Base-by-base conservation (phyloP, 2,329 filamentous ascomycete genomes). In the Pseudogymnoascus sp. region DNA sequence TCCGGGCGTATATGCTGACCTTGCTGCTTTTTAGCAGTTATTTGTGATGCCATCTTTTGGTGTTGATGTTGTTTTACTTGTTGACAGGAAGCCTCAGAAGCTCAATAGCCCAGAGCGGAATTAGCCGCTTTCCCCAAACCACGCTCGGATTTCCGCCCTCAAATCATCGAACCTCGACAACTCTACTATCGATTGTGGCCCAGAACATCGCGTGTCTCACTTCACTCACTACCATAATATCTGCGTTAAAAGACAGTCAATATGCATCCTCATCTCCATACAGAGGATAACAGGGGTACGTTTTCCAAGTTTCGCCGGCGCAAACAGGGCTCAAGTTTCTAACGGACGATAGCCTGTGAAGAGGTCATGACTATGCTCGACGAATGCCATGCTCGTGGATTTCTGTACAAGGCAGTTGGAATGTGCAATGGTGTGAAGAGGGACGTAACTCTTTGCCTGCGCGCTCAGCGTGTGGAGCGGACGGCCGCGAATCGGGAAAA, bases 191-290 rank as follows among this genome's bases (percentile, higher is more conserved):
- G 28, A 55, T 28, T 22, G 28, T 33, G 49, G n/a, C 49, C 11
- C 28, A 55, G 49, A 55, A 55, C 49, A 35, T 33, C 49, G 49
- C 28, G 8, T 35, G 28, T 55, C 28, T 55, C 49, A 55, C 49
- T 12, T 12, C 28, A 4, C 16, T 30, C 45, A 33, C 45, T 35
- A 35, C 49, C 49, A 55, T 55, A 55, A 35, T 33, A 55, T 55
- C 49, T 11, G 49, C 49, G 5, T 55, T 60, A 25, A 12, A 25
- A 60, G 63, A 12, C 64, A 64, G 55, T 63, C 74, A 84, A 70
- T 49, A 99, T 99, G 94, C 94, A 99, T 90, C 95, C 94, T 62
- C 93, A 97, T 79, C 80, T 99, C 2, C 92, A 97, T 74, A 96
- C 91, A 28, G 91, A 94, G 74, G 88, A 96, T 73, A 96, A 96